Evolutionary conservation across 2,329 filamentous ascomycete genomes (phyloP).

Genomic region (Kalaharituber pfeilii): DNA sequence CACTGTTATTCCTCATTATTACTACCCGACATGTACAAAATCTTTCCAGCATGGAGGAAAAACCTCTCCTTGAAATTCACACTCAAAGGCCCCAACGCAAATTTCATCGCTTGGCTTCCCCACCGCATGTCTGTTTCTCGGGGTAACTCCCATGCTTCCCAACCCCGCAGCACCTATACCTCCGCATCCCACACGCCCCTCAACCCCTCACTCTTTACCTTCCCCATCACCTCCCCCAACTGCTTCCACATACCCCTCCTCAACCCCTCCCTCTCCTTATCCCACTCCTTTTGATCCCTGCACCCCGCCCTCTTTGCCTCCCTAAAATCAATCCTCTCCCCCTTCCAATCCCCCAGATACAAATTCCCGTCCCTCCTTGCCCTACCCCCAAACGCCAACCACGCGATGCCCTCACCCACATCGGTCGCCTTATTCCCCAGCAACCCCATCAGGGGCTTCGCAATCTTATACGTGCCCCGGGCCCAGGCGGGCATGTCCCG

Average conservation of each 20-base stretch:
- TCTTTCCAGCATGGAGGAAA: too few relatives aligned
- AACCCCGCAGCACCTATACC: too few relatives aligned
- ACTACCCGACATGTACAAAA: too few relatives aligned
- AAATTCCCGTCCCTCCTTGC: slow-evolving; percentile 15
- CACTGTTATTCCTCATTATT: too few relatives aligned
- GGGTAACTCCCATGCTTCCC: not conserved
- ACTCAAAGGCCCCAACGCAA: too few relatives aligned
- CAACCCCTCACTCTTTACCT: not conserved
- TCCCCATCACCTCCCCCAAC: slow-evolving; percentile 7
- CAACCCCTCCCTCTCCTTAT: slow-evolving; percentile 14
- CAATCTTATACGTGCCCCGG: slow-evolving; percentile 9
- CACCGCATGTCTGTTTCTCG: not conserved
- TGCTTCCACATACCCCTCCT: slow-evolving; percentile 16
- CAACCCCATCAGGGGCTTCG: slow-evolving; percentile 17
- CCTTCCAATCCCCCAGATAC: slow-evolving; percentile 15
- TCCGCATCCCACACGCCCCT: too few relatives aligned
- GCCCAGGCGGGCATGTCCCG: slow-evolving; percentile 25
- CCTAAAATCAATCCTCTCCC: slow-evolving; percentile 6
- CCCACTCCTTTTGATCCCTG: slow-evolving; percentile 13
- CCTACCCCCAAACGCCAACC: slow-evolving; percentile 17
- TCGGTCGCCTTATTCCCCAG: slow-evolving; percentile 14
- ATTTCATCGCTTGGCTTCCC: too few relatives aligned
- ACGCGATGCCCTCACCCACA: slow-evolving; percentile 17
- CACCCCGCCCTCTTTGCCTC: slow-evolving; percentile 3
- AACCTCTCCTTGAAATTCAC: too few relatives aligned